Conservation (phyloP, 768 basidiomycete species). For the Tubosaeta brunneosetosa region DNA sequence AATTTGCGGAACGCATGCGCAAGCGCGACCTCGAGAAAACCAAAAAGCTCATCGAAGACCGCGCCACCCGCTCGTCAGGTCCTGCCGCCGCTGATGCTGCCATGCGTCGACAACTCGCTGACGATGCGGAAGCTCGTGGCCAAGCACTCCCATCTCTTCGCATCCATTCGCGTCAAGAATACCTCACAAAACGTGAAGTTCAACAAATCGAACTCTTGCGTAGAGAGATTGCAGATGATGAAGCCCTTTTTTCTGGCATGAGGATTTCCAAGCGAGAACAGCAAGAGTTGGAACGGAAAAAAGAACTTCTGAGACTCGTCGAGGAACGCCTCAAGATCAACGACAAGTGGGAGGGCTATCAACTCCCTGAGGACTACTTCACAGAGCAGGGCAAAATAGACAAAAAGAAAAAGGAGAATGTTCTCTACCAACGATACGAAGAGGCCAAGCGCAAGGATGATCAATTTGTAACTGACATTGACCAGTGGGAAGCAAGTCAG, state of each 20-base stretch:
- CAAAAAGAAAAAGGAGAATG: constrained; percentile 91
- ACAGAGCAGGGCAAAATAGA: constrained; percentile 99
- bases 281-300: constrained; percentile 82
- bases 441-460: constrained; percentile 90
- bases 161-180: constrained; percentile 88
- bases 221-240: constrained; percentile 92
- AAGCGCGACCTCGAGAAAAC: constrained; percentile 79
- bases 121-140: constrained; percentile 59
- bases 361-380: constrained; percentile 95
- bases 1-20: constrained; percentile 84
- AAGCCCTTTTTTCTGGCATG: constrained; percentile 87
- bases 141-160: constrained; percentile 67
- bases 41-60: constrained; percentile 90
- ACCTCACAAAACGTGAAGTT: constrained; percentile 91
- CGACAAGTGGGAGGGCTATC: constrained; percentile 95
- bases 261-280: constrained; percentile 81
- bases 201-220: constrained; percentile 93
- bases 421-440: constrained; percentile 90
- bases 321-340: constrained; percentile 93
- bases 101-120: constrained; percentile 73
- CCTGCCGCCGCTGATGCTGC: constrained; percentile 77
- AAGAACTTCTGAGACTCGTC: constrained; percentile 84
- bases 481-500: constrained; percentile 96
- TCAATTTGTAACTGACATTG: constrained; percentile 93
- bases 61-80: constrained; percentile 70